Evolutionary conservation across 2,329 filamentous ascomycete species (phyloP), one percentile per base, ranked within the genome.

Genomic region (Lithohypha guttulata): DNA sequence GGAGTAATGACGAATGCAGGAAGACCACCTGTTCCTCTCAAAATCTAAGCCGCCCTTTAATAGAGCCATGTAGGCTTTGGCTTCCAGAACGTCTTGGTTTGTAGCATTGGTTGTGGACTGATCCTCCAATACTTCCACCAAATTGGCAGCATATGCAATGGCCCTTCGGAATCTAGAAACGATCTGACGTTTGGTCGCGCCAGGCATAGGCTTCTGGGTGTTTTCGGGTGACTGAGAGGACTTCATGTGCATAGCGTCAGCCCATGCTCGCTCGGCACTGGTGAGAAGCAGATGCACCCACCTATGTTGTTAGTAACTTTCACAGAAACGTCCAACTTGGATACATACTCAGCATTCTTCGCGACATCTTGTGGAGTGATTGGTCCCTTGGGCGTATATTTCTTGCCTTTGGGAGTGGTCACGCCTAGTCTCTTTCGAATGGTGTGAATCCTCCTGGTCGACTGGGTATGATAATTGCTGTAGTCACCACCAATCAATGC

Each of bases 231-330:
- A 75, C 57, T 93, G 84, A 14, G 76, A 68, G 3, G 84, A 75
- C 62, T 93, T 95, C 72, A 95, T 85, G 57, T 82, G 78, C 86
- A 96, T 93, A 42, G 87, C 89, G 60, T 94, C 81, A 25, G 91
- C 89, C 84, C 86, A 96, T 36, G 87, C 84, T 48, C 91, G 76
- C 65, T 98, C 91, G 44, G 87, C 79, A 26, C 78, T 83, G 54
- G 95, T 76, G 41, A 98, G 71, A 21, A 89, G 69, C n/a, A 95
- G 69, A 50, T 81, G 71, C 34, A 79, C 74, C 62, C 79, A 84
- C 60, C 84, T 93, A 23, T 31, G 11, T 43, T n/a, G n/a, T n/a
- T n/a, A n/a, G n/a, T n/a, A n/a, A n/a, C n/a, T n/a, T n/a, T n/a
- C n/a, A n/a, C n/a, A n/a, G n/a, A n/a, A n/a, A n/a, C n/a, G n/a